A percentile compares a stretch with the other conserved stretches of the same genome.
phyloP scores from a whole-genome alignment of 2,329 filamentous ascomycete species.

The Lithohypha guttulata region DNA sequence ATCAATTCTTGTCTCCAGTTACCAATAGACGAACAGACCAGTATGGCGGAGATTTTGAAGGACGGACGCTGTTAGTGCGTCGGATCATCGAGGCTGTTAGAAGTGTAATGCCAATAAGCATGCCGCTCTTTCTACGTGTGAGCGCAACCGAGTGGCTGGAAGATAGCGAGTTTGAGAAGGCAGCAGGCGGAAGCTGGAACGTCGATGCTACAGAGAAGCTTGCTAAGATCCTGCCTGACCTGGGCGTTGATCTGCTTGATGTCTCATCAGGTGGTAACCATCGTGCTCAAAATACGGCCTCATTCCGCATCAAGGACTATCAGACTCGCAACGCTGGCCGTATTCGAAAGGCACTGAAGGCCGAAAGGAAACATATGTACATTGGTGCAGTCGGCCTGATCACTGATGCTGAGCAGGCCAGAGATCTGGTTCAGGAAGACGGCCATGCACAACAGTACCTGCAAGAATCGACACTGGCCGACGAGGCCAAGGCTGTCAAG shows the following conservation, averaged over 20 bases:
- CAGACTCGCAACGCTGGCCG: constrained; percentile 39
- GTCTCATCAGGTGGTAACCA: constrained; percentile 61
- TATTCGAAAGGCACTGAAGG: constrained; percentile 32
- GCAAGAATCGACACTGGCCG: constrained; percentile 14
- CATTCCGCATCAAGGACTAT: constrained; percentile 35
- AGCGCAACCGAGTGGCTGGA: constrained; percentile 70
- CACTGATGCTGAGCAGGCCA: constrained; percentile 42
- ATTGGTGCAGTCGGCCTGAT: constrained; percentile 45
- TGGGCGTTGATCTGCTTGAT: constrained; percentile 74
- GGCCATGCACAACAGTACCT: too few relatives aligned
- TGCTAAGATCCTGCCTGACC: constrained; percentile 54
- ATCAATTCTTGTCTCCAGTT: constrained; percentile 57
- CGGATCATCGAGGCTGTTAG: constrained; percentile 57
- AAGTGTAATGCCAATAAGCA: constrained; percentile 50
- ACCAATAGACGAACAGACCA: constrained; percentile 56
- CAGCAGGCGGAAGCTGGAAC: constrained; percentile 48
- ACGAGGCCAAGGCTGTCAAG: constrained; percentile 18
- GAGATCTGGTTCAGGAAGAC: constrained; percentile 34
- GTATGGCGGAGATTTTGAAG: constrained; percentile 46
- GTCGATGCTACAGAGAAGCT: constrained; percentile 53
- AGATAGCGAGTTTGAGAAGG: constrained; percentile 30
- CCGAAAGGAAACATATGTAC: constrained; percentile 31
- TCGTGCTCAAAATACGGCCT: constrained; percentile 33
- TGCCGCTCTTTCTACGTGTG: constrained; percentile 64
- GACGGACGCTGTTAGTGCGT: constrained; percentile 56